Evolutionary conservation across 345 rosid genomes (phyloP), one percentile per base, ranked within the genome.

Genomic region (Syzygium oleosum): DNA sequence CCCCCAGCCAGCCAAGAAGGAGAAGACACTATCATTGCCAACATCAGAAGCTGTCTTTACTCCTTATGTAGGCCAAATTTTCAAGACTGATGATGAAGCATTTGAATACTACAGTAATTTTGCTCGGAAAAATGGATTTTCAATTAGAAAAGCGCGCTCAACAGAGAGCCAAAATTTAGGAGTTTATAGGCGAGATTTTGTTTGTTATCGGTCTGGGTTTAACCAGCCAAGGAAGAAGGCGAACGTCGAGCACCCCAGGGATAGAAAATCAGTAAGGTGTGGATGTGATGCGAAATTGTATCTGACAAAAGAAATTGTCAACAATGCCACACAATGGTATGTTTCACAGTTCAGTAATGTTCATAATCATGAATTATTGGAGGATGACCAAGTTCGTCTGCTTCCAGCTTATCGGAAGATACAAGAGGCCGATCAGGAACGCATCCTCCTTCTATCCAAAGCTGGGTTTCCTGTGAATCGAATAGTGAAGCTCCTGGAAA

Each of bases 391-490:
- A 91, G 99, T 97, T 31, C 94, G 98, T 86, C 88, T 97, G 43
- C 96, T 97, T 68, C 99, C 99, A 8, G 99, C 99, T 2, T 97
- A 97, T 90, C 90, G 99, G 34, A 97, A 97, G 94, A 96, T 97
- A 86, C 95, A 94, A 49, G 98, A 94, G 89, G 91, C 94, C 38
- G 99, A 97, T 90, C 99, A 95, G 90, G 98, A 97, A 49, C 93
- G 97, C 85, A 96, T 97, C 89, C 94, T 97, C 54, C 90, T 97
- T 89, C 92, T 97, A 17, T 96, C 98, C 13, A 96, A 96, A 92
- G 99, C 99, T 85, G 99, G 99, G 12, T 97, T 96, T 88, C 98
- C 99, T 0, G 95, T 97, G 51, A 95, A 96, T 85, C 96, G 96
- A 87, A 97, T 96, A 31, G 97, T 97, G 41, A 95, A 94, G 95